Evolutionary conservation across 129 eudicot genomes (phyloP), one percentile per base, ranked within the genome.

Genomic region (Scalesia atractyloides): DNA sequence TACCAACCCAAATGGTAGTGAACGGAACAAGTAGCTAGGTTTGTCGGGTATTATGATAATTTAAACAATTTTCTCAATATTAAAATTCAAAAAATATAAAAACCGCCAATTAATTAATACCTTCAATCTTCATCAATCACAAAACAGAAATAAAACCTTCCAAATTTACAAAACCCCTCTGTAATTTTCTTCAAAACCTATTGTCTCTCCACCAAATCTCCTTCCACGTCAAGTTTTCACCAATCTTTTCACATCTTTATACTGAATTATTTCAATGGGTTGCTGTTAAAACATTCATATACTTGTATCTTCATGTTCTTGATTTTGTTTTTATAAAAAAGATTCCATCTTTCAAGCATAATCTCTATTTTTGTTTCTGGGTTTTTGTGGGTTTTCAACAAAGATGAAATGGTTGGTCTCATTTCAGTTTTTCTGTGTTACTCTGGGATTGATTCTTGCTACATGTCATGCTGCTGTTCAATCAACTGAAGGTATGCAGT

Each of bases 401-500:
- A 77, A 77, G 68, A 93, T 93, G 96, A 71, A 37, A 74, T 24
- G 30, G 66, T 80, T 81, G 53, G 14, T 71, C 66, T 44, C 69
- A 75, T 82, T 82, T 76, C 82, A 70, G 78, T 46, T 85, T 12
- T 37, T 86, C 41, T 75, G 68, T 75, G 66, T 88, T 60, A 51
- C 80, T 77, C 72, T 87, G 49, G 91, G 88, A 73, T 72, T 86
- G 18, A 58, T 83, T 71, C 72, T 82, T 16, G 82, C 59, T 33
- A 70, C 73, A 34, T 74, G 76, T 73, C 46, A 63, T 70, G 92
- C 96, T 70, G 92, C 96, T 22, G 88, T 86, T 84, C 84, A 81
- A 43, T 68, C 80, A 57, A 73, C 80, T 24, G 97, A 94, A 88
- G 96, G 98, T 86, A 76, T 73, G 78, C 9, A 34, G 15, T 74